Base-by-base conservation (phyloP, 169 alveolate genomes). In the Cystoisospora suis region DNA sequence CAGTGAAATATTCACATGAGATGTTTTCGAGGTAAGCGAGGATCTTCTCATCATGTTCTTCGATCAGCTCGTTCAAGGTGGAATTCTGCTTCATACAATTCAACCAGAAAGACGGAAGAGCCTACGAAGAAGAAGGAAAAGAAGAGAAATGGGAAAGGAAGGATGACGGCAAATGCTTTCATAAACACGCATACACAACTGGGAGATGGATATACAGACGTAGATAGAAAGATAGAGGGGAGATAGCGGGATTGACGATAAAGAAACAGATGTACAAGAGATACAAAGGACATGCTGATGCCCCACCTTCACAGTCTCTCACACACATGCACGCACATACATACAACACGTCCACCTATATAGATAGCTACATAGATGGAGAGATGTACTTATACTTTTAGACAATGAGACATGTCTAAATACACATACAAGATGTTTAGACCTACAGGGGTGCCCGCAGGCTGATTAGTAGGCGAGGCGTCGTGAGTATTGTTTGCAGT, bases 31-130 rank as follows among this genome's bases (percentile, higher is more conserved):
- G 49, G 59, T 92, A 88, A 29, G 89, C 70, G 20, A 93, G 91
- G 38, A 92, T 92, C 36, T 90, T 89, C 61, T 83, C 87, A 58
- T 93, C 95, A 46, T 90, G 87, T 72, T 92, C 93, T 83, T 93
- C 95, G 38, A 93, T 92, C 40, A 92, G 83, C 6, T 93, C 92
- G 38, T 91, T 91, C 45, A 93, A 29, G 86, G 89, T 83, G 45
- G 92, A 29, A 42, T 93, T 91, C 77, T 87, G 77, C 72, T 81
- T 93, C 90, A 93, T 42, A 42, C 93, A 94, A 0, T 80, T 87
- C 47, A 93, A 61, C 95, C 95, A 93, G 70, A 88, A 93, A 40
- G 87, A 77, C 27, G 95, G 94, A 49, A 93, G 45, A 5, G 88
- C 85, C 93, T 89, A 40, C 23, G 49, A 42, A 53, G 40, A 38